These are phyloP conservation scores for Aspergillus arachidicola DNA, from an alignment of 2,329 filamentous ascomycete genomes.

Conservation along the genomic window DNA sequence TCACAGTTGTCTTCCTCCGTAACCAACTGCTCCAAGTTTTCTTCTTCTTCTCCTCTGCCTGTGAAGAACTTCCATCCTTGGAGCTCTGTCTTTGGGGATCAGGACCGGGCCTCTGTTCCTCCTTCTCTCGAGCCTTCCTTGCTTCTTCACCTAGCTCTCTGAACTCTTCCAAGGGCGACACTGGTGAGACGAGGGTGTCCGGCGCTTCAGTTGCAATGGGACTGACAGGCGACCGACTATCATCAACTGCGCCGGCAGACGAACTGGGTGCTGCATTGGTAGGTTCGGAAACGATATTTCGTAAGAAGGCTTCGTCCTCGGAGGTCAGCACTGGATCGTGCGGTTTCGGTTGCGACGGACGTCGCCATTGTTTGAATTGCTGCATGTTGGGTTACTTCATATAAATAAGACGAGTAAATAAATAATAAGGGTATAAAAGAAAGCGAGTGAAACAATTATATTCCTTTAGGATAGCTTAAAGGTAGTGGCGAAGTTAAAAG, in stretches of 20 bases:
- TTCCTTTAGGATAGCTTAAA: neutral
- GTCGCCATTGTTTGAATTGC: conserved; percentile 46
- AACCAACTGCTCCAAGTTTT: conserved; percentile 42
- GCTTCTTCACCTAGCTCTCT: conserved; percentile 35
- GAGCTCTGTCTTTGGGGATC: conserved; percentile 11
- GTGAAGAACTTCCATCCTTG: conserved; percentile 21
- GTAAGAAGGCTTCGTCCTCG: conserved; percentile 63
- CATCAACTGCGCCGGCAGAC: conserved; percentile 10
- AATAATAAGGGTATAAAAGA: neutral
- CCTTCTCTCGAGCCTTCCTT: conserved; percentile 35
- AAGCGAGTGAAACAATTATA: neutral
- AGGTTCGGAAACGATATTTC: conserved; percentile 51
- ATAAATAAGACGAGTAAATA: neutral
- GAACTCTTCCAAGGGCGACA: conserved; percentile 50
- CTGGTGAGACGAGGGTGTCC: conserved; percentile 51
- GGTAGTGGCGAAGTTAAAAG: neutral
- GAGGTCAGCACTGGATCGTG: conserved; percentile 56
- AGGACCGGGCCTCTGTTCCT: conserved; percentile 18
- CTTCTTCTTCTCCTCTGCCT: conserved; percentile 34
- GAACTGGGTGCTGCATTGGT: conserved; percentile 22
- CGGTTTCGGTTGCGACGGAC: conserved; percentile 32
- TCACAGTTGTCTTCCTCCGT: conserved; percentile 38
- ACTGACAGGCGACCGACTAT: conserved; percentile 8
- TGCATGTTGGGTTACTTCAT: conserved; percentile 34
- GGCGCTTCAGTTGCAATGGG: conserved; percentile 50